phyloP scores from a whole-genome alignment of 2,329 filamentous ascomycete species.

The Epicoccum nigrum region DNA sequence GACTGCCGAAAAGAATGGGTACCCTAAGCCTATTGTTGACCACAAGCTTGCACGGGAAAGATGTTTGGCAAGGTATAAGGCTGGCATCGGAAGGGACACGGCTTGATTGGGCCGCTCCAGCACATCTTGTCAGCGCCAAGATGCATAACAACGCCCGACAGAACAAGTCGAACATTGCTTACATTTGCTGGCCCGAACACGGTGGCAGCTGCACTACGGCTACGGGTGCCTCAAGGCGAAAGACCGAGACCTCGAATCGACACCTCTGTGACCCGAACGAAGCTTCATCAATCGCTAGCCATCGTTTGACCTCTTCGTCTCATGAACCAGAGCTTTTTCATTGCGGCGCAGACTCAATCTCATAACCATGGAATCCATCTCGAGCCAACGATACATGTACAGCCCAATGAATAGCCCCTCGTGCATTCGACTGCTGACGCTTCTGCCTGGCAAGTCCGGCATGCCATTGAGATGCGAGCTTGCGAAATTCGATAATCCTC shows the following conservation, averaged over 20 bases:
- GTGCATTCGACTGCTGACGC: slow-evolving; percentile 2
- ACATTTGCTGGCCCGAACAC: too few species aligned
- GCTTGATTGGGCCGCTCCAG: slow-evolving; percentile 34
- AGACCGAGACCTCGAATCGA: too few species aligned
- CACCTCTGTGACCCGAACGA: too few species aligned
- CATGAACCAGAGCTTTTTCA: too few species aligned
- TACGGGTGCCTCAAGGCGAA: too few species aligned
- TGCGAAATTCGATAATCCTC: neutral
- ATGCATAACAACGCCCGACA: neutral
- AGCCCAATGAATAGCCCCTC: neutral
- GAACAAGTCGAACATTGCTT: neutral
- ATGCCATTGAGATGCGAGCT: slow-evolving; percentile 3
- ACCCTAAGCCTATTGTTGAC: slow-evolving; percentile 76
- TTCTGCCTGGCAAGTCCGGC: slow-evolving; percentile 2
- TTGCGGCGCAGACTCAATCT: neutral
- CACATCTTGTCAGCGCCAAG: neutral
- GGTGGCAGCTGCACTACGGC: too few species aligned
- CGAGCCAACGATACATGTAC: neutral
- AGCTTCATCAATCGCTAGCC: too few species aligned
- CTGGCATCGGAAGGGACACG: slow-evolving; percentile 61
- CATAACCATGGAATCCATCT: neutral
- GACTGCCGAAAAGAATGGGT: slow-evolving; percentile 69
- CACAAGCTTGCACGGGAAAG: slow-evolving; percentile 72
- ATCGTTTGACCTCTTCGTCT: too few species aligned
- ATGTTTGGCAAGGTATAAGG: slow-evolving; percentile 74